phyloP scores from a whole-genome alignment of 2,329 filamentous ascomycete species.

The Monilinia fructicola region DNA sequence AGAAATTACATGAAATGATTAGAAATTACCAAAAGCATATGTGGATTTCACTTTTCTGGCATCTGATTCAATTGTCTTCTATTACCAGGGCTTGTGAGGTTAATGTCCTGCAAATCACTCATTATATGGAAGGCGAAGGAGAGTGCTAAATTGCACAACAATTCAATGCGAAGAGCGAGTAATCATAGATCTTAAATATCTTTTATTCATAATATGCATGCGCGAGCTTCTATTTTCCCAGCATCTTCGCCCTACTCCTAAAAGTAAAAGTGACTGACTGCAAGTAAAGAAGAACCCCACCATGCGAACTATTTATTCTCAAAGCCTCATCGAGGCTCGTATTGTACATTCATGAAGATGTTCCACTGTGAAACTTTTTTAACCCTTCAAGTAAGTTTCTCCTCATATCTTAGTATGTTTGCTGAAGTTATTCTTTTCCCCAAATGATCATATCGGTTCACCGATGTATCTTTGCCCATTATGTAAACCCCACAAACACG shows the following conservation, averaged over 20 bases:
- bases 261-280: background rate
- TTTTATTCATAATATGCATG: conserved; percentile 2
- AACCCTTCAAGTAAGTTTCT: background rate
- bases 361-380: conserved; percentile 5
- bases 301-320: conserved; percentile 6
- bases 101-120: too few relatives aligned
- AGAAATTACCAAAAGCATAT: background rate
- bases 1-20: conserved; percentile 7
- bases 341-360: conserved; percentile 9
- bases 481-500: background rate
- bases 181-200: background rate
- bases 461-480: background rate
- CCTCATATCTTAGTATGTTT: conserved; percentile 14
- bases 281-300: conserved; percentile 1
- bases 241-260: conserved; percentile 4
- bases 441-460: conserved; percentile 10
- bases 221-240: background rate
- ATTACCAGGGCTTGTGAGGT: too few relatives aligned
- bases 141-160: background rate
- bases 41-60: too few relatives aligned
- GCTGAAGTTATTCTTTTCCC: background rate
- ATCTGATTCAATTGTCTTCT: too few relatives aligned
- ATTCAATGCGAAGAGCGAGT: background rate
- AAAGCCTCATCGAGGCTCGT: conserved; percentile 5
- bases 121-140: background rate